Evolutionary conservation across 208 protist genomes (phyloP), one percentile per base, ranked within the genome.

Genomic region (Kentomonas sorsogonicus): DNA sequence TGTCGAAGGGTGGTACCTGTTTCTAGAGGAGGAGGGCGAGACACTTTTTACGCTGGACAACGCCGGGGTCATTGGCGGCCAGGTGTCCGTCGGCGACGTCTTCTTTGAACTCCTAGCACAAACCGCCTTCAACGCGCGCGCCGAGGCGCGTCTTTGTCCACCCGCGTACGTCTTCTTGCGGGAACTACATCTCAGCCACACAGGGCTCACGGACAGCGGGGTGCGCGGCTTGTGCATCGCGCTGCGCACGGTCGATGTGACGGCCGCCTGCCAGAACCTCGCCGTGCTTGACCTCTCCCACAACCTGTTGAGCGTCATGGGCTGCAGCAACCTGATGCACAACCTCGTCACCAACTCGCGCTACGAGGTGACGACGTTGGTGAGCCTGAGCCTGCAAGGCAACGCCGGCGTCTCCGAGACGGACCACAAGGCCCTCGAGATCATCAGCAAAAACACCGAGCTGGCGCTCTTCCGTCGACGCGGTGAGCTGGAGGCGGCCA

Each of bases 31-130:
- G 31, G 50, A 69, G 43, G 68, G 66, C 23, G 67, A 47, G 33
- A 36, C 53, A 34, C 64, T 77, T 52, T 89, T 92, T 45, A 58
- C 55, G 25, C 45, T 88, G 11, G 48, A 77, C n/a, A 65, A 29
- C 30, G 53, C 67, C 27, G 55, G 65, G 2, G 51, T 53, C 33
- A 40, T 71, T 36, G 66, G 31, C 15, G 18, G 56, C 10, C 86
- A 93, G 51, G 70, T 74, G n/a, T 77, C 71, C 26, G 70, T 87
- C 16, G 86, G 86, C 31, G 73, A 83, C 50, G 69, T 89, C 27
- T 25, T 83, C 2, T 72, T 67, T 52, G 82, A 89, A 66, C 43
- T 93, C 4, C 50, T 88, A 31, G 79, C 86, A 7, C 75, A 93
- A 52, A 79, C 74, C 1, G 69, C 74, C 4, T 77, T 81, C 58